Evolutionary conservation across 495 filamentous ascomycete genomes (phyloP).

Genomic region (Oidiodendron maius): DNA sequence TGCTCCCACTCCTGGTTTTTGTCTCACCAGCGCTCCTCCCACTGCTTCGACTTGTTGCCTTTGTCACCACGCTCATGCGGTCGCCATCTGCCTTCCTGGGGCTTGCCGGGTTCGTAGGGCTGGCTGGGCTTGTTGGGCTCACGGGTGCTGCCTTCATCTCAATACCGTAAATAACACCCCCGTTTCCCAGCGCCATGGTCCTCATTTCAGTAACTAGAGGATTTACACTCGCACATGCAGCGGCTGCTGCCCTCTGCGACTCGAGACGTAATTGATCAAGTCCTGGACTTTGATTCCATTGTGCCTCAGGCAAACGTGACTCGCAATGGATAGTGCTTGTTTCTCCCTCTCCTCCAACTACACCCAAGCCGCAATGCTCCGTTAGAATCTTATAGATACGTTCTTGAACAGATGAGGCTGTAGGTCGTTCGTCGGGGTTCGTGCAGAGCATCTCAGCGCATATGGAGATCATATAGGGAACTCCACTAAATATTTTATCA

Average conservation of each 20-base stretch:
- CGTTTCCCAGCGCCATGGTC: slow-evolving; percentile 9
- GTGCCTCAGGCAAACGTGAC: not conserved
- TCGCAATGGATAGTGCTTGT: slow-evolving; percentile 16
- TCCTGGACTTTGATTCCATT: slow-evolving; percentile 12
- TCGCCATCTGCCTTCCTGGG: slow-evolving; percentile 2
- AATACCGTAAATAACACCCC: slow-evolving; percentile 18
- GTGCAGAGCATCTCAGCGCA: slow-evolving; percentile 38
- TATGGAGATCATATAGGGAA: slow-evolving; percentile 39
- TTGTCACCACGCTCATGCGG: slow-evolving; percentile 11
- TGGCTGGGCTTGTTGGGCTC: too few relatives aligned
- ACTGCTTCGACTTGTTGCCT: slow-evolving; percentile 16
- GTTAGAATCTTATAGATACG: slow-evolving; percentile 37
- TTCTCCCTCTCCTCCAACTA: not conserved
- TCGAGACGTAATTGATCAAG: slow-evolving; percentile 18
- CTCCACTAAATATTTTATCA: slow-evolving; percentile 43
- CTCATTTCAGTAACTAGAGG: slow-evolving; percentile 6
- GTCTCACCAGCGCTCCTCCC: slow-evolving; percentile 5
- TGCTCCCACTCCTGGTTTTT: slow-evolving; percentile 5
- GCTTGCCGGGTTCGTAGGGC: too few relatives aligned
- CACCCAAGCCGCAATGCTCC: slow-evolving; percentile 27
- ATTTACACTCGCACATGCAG: slow-evolving; percentile 20
- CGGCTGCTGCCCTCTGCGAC: slow-evolving; percentile 17
- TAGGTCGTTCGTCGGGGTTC: slow-evolving; percentile 39
- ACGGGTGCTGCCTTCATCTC: slow-evolving; percentile 4
- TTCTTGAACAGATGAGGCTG: slow-evolving; percentile 37